Evolutionary conservation across 345 rosid genomes (phyloP).

Genomic region (Theobroma cacao): DNA sequence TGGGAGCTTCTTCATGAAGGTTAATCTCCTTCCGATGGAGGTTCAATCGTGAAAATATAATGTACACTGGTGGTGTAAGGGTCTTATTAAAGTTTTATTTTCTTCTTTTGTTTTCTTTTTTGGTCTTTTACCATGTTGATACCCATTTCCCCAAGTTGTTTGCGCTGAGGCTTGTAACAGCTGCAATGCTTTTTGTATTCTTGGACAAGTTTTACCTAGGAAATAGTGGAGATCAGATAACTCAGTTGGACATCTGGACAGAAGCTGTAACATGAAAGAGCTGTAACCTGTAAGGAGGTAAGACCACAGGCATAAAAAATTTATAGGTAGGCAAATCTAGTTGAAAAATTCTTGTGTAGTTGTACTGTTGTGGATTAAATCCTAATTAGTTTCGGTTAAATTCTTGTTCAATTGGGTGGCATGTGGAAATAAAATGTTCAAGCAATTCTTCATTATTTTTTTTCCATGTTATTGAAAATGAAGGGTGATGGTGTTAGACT

Average conservation of each 20-base stretch:
- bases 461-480: not conserved
- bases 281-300: conserved; percentile 33
- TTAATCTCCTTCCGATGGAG: conserved; percentile 10
- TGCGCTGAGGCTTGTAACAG: conserved; percentile 17
- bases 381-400: conserved; percentile 19
- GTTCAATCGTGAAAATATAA: conserved; percentile 18
- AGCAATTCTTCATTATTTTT: not conserved
- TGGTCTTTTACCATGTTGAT: conserved; percentile 15
- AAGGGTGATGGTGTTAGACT: conserved; percentile 3
- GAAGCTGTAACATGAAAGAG: conserved; percentile 30
- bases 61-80: conserved; percentile 28
- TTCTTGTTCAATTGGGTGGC: conserved; percentile 9
- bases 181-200: conserved; percentile 18
- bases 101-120: not conserved
- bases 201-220: conserved; percentile 30
- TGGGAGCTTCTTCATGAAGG: conserved; percentile 13
- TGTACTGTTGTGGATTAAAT: conserved; percentile 33
- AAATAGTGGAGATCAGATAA: conserved; percentile 26
- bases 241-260: conserved; percentile 17
- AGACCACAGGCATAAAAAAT: conserved; percentile 27
- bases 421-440: conserved; percentile 6
- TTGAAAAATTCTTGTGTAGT: conserved; percentile 30
- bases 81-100: not conserved
- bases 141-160: conserved; percentile 24
- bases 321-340: conserved; percentile 34